Percentiles rank a stretch among this genome's conserved stretches.
Conservation (phyloP, 768 basidiomycete species). For the Amanita fuliginea region DNA sequence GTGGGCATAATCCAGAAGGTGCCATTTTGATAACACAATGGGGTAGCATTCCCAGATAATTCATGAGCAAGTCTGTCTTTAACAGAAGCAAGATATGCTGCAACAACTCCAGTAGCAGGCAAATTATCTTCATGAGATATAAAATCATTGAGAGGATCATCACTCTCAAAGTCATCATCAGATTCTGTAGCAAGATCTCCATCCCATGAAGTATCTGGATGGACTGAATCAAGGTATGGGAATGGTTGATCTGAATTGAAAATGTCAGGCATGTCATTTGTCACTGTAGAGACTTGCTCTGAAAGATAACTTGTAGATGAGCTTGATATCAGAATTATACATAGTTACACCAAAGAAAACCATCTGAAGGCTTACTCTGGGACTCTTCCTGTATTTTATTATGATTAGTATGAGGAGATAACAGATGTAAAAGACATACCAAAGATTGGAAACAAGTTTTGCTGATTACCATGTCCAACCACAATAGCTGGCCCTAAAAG, state of each 20-base stretch:
- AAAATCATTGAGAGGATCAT: slow-evolving; percentile 2
- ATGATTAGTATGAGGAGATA: not conserved
- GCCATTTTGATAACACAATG: slow-evolving; percentile 7
- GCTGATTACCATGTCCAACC: not conserved
- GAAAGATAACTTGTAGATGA: not conserved
- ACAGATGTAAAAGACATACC: not conserved
- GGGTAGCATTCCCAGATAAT: slow-evolving; percentile 2
- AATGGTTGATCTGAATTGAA: not conserved
- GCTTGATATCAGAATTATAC: not conserved
- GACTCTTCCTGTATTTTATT: not conserved
- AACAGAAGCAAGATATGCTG: slow-evolving; percentile 3
- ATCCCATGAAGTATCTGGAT: not conserved
- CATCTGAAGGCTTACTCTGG: not conserved
- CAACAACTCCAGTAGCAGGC: slow-evolving; percentile 1
- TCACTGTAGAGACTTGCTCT: not conserved
- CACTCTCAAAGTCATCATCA: slow-evolving; percentile 1
- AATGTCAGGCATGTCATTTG: not conserved
- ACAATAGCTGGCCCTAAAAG: not conserved
- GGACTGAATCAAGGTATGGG: slow-evolving; percentile 1
- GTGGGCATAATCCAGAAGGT: slow-evolving; percentile 6
- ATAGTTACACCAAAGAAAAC: not conserved
- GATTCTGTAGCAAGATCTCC: slow-evolving; percentile 1
- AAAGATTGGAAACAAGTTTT: not conserved
- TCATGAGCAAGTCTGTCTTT: slow-evolving; percentile 6
- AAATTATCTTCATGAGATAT: not conserved